phyloP scores from a whole-genome alignment of 2,329 filamentous ascomycete genomes.

The Fusarium brachygibbosum region DNA sequence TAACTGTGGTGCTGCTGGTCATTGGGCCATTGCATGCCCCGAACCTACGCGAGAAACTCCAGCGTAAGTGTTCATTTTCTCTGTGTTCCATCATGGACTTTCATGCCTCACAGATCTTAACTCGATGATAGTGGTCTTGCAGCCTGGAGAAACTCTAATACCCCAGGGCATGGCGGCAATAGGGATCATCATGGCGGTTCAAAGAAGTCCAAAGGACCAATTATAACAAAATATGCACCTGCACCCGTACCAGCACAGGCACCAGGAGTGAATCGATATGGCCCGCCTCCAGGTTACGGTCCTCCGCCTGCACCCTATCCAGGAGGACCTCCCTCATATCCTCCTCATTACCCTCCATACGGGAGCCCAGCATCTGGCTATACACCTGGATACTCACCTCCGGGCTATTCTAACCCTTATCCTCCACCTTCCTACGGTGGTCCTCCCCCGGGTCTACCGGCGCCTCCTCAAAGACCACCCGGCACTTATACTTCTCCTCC shows the following conservation, averaged over 20 bases:
- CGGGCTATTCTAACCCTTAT: constrained; percentile 46
- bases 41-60: constrained; percentile 63
- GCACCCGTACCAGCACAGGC: constrained; percentile 41
- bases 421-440: constrained; percentile 42
- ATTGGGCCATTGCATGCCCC: constrained; percentile 68
- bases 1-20: constrained; percentile 65
- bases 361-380: constrained; percentile 43
- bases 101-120: constrained; percentile 22
- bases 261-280: constrained; percentile 40
- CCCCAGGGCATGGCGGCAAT: constrained; percentile 43
- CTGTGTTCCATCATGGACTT: neutral
- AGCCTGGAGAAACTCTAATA: constrained; percentile 55
- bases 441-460: constrained; percentile 44
- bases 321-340: constrained; percentile 44
- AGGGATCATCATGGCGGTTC: constrained; percentile 50
- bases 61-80: constrained; percentile 59
- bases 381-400: constrained; percentile 47
- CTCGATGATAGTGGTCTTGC: constrained; percentile 51
- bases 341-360: constrained; percentile 44
- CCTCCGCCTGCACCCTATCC: constrained; percentile 46
- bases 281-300: constrained; percentile 46
- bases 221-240: constrained; percentile 55
- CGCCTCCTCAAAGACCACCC: constrained; percentile 39
- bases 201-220: constrained; percentile 53
- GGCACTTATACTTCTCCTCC: constrained; percentile 34